Evolutionary conservation across 768 basidiomycete species (phyloP), one percentile per base, ranked within the genome.

Genomic region (Pleurotus tuber-regium): DNA sequence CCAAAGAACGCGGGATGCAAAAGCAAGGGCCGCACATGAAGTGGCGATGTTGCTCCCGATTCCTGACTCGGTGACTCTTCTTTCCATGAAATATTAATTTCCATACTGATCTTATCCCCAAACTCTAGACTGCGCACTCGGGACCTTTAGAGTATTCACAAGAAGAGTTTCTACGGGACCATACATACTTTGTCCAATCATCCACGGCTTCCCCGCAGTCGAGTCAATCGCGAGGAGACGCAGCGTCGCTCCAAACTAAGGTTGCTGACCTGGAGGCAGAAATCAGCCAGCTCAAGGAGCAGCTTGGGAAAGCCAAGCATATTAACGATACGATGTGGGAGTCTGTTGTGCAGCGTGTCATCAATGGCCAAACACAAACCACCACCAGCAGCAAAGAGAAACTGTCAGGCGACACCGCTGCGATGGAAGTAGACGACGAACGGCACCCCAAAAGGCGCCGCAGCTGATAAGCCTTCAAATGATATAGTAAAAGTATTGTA

Each of bases 281-380:
- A 66, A 77, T 93, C 6, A 74, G 73, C 43, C 69, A 66, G 21
- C 66, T 96, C 52, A 79, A 76, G 40, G 79, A 82, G 40, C 86
- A 92, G 54, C 71, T 98, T 4, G 81, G 82, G 23, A 86, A 83
- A 63, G 95, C 95, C 4, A 92, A 93, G 62, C 82, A 86, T n/a
- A 77, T 97, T 53, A 98, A 97, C 59, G 92, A 97, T 61, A 76
- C 79, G 47, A 96, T 97, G 87, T 97, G 95, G 95, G 87, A 89
- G 57, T 81, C 78, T 2, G 80, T 93, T 1, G 87, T 95, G 24
- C 84, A 87, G 57, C 78, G 70, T 39, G 67, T 84, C 41, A 24
- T 43, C 24, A 48, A 48, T 29, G 52, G 25, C 21, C 40, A 51
- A 41, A 11, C 43, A 44, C n/a, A n/a, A n/a, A n/a, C n/a, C n/a